Conservation (phyloP, 495 filamentous ascomycete genomes). For the Daldinia caldariorum region DNA sequence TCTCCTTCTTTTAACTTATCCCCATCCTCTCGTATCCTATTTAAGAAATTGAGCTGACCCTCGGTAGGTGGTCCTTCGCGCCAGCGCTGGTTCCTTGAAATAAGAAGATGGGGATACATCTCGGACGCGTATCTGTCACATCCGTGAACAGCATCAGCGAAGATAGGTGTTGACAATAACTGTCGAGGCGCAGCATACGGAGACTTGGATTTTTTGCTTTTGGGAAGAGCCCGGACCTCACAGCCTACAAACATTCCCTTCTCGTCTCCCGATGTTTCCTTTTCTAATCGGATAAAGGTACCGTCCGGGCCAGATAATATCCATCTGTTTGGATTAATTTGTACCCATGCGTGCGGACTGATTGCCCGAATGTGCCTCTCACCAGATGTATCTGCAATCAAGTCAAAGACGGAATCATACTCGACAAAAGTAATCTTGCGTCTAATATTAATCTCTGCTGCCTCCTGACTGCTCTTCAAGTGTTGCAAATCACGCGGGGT, state of each 20-base stretch:
- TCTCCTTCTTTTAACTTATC: slow-evolving; percentile 63
- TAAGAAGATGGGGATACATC: slow-evolving; percentile 67
- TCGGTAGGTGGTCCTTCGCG: slow-evolving; percentile 70
- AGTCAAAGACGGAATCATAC: slow-evolving; percentile 87
- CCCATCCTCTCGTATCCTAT: slow-evolving; percentile 66
- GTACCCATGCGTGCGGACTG: slow-evolving; percentile 83
- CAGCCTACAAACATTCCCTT: slow-evolving; percentile 47
- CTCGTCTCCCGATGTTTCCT: slow-evolving; percentile 36
- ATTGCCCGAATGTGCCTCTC: slow-evolving; percentile 81
- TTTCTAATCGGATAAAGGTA: slow-evolving; percentile 71
- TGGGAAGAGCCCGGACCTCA: slow-evolving; percentile 53
- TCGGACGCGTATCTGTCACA: slow-evolving; percentile 80
- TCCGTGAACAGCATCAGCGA: slow-evolving; percentile 79
- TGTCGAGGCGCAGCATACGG: slow-evolving; percentile 72
- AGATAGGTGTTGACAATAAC: slow-evolving; percentile 66
- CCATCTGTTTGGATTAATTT: slow-evolving; percentile 69
- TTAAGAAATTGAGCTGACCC: slow-evolving; percentile 76
- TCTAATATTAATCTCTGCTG: background rate
- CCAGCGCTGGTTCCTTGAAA: slow-evolving; percentile 71
- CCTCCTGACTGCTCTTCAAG: slow-evolving; percentile 45
- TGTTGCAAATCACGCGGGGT: slow-evolving; percentile 66
- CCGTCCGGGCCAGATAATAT: slow-evolving; percentile 68
- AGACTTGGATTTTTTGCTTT: slow-evolving; percentile 51
- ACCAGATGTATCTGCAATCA: slow-evolving; percentile 81
- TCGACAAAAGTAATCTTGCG: slow-evolving; percentile 76